These are phyloP conservation scores for Camelina hispida DNA, from an alignment of 345 rosid genomes.

Conservation along the genomic window DNA sequence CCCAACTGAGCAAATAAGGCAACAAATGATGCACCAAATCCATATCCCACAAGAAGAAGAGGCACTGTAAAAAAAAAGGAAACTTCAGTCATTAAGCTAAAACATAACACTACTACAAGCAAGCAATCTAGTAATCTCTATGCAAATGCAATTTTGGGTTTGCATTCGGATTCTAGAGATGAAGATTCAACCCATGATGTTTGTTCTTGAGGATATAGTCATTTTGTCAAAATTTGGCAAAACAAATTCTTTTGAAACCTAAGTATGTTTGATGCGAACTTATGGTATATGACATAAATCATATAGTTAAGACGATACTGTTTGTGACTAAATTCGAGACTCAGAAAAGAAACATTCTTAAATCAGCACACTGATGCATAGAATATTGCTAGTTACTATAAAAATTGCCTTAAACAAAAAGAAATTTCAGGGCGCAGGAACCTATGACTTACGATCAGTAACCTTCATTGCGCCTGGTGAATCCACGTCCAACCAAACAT, in stretches of 20 bases:
- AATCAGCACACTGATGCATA: slow-evolving; percentile 11
- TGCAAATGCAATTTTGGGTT: slow-evolving; percentile 6
- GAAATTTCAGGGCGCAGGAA: slow-evolving; percentile 44
- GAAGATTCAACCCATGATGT: neutral
- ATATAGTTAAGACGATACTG: neutral
- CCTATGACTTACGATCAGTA: slow-evolving; percentile 74
- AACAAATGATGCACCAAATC: slow-evolving; percentile 99
- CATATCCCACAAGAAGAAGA: slow-evolving; percentile 98
- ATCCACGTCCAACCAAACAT: slow-evolving; percentile 92
- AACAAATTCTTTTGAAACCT: neutral
- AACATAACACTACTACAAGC: neutral
- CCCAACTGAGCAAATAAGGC: slow-evolving; percentile 99
- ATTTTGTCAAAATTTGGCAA: neutral
- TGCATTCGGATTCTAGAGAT: neutral
- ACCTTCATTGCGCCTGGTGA: slow-evolving; percentile 87
- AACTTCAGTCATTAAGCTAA: slow-evolving; percentile 34
- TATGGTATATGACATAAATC: neutral
- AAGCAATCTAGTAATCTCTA: slow-evolving; percentile 3
- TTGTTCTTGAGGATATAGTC: neutral
- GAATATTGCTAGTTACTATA: slow-evolving; percentile 1
- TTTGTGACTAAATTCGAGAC: neutral
- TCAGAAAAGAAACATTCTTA: neutral
- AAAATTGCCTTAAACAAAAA: neutral
- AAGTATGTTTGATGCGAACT: neutral
- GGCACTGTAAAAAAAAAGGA: slow-evolving; percentile 68